Evolutionary conservation across 2,329 filamentous ascomycete genomes (phyloP).

Genomic region (Sarocladium strictum): DNA sequence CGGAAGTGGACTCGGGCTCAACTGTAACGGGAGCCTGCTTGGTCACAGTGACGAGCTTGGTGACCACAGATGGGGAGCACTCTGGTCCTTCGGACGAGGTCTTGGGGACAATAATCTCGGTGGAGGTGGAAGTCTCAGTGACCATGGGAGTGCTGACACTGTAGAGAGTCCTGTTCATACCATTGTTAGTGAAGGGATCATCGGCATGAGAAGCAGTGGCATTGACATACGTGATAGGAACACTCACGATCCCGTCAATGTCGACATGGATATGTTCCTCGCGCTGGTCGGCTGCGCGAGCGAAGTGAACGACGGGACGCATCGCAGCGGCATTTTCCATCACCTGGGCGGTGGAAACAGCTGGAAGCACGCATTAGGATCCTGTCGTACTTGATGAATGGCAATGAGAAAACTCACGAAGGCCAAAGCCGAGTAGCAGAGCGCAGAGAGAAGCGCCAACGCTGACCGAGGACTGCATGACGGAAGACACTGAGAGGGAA

Average conservation of each 20-base stretch:
- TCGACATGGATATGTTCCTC: background rate
- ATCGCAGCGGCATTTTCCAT: slow-evolving; percentile 9
- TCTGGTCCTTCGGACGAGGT: slow-evolving; percentile 10
- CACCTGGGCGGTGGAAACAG: background rate
- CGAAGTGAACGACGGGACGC: background rate
- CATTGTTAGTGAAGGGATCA: background rate
- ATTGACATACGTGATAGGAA: slow-evolving; percentile 10
- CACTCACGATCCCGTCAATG: background rate
- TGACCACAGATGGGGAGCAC: slow-evolving; percentile 15
- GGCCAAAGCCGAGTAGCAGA: background rate
- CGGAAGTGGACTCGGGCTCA: slow-evolving; percentile 19
- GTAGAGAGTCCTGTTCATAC: slow-evolving; percentile 8
- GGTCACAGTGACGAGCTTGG: slow-evolving; percentile 15
- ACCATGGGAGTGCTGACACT: slow-evolving; percentile 12
- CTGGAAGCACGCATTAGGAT: background rate
- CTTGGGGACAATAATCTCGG: slow-evolving; percentile 12
- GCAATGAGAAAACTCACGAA: background rate
- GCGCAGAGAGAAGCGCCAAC: background rate
- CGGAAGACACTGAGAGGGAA: background rate
- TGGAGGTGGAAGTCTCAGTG: slow-evolving; percentile 12
- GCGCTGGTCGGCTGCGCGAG: background rate
- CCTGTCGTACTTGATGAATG: background rate
- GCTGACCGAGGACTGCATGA: background rate
- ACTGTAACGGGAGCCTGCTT: slow-evolving; percentile 12
- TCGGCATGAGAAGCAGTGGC: background rate